Conservation (phyloP, 768 basidiomycete species). For the Tylopilus felleus region DNA sequence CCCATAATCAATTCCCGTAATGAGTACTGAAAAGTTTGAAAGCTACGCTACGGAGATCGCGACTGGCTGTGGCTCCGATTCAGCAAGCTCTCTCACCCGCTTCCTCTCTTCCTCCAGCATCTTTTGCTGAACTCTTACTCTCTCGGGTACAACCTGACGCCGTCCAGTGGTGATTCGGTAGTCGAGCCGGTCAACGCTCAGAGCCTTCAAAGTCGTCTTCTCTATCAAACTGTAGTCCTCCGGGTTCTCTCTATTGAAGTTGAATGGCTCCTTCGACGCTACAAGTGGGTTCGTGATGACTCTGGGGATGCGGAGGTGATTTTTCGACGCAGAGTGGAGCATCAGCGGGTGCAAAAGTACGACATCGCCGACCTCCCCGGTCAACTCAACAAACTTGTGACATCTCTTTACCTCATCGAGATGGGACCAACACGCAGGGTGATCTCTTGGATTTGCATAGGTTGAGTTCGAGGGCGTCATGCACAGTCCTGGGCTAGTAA, state of each 20-base stretch:
- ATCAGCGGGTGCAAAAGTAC: conserved; percentile 52
- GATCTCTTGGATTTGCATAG: conserved; percentile 1
- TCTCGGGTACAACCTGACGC: conserved; percentile 4
- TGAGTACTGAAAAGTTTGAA: not conserved
- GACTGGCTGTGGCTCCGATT: not conserved
- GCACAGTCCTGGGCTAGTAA: not conserved
- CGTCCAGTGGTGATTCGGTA: conserved; percentile 1
- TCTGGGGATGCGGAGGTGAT: conserved; percentile 51
- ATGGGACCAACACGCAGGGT: conserved; percentile 2
- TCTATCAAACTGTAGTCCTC: conserved; percentile 6
- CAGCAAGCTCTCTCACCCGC: not conserved
- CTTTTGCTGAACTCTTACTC: not conserved
- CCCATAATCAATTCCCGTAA: too few relatives aligned
- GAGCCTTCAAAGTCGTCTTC: conserved; percentile 1
- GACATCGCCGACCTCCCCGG: conserved; percentile 6
- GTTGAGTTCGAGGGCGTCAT: conserved; percentile 6
- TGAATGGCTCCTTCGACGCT: conserved; percentile 51
- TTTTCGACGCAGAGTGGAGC: conserved; percentile 62
- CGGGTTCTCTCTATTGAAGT: conserved; percentile 24
- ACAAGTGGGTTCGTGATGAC: conserved; percentile 69
- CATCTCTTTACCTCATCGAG: conserved; percentile 3
- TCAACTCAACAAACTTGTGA: not conserved
- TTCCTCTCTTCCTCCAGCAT: conserved; percentile 4
- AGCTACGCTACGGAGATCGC: not conserved
- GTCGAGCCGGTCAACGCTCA: conserved; percentile 9